phyloP scores from a whole-genome alignment of 495 filamentous ascomycete genomes.

The Xylaria acuta region DNA sequence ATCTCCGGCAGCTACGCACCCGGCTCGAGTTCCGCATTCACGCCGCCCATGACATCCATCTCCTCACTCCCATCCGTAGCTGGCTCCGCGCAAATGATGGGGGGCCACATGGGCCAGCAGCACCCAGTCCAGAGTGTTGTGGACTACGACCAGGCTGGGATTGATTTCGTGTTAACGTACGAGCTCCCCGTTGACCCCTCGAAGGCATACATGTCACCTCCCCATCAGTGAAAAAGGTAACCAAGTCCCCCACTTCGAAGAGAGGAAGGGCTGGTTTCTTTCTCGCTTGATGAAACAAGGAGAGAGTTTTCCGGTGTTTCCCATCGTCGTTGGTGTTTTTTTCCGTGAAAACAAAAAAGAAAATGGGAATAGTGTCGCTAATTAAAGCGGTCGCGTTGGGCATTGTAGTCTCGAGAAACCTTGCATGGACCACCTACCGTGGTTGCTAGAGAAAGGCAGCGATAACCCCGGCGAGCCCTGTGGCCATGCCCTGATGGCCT shows the following conservation, averaged over 20 bases:
- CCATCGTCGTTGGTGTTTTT: constrained; percentile 17
- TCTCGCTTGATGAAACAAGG: constrained; percentile 31
- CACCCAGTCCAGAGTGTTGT: constrained; percentile 52
- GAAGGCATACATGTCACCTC: constrained; percentile 70
- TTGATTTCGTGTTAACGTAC: constrained; percentile 97
- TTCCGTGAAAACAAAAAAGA: not conserved
- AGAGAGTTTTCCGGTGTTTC: constrained; percentile 32
- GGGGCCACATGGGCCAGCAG: constrained; percentile 45
- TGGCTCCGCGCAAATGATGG: constrained; percentile 46
- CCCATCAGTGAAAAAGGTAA: constrained; percentile 63
- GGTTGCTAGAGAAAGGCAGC: constrained; percentile 65
- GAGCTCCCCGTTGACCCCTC: constrained; percentile 60
- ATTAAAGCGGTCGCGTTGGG: constrained; percentile 41
- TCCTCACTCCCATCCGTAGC: constrained; percentile 45
- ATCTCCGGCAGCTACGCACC: constrained; percentile 60
- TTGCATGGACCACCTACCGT: constrained; percentile 93
- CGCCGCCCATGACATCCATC: constrained; percentile 49
- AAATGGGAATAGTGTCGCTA: constrained; percentile 39
- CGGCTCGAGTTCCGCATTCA: constrained; percentile 52
- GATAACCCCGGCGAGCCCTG: constrained; percentile 61
- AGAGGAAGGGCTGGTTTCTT: constrained; percentile 35
- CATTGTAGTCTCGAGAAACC: constrained; percentile 82
- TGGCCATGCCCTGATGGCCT: constrained; percentile 90
- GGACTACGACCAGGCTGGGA: constrained; percentile 87
- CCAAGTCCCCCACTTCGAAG: constrained; percentile 65